phyloP scores from a whole-genome alignment of 1,139 yeast genomes.

The Saccharomyces hybrid region DNA sequence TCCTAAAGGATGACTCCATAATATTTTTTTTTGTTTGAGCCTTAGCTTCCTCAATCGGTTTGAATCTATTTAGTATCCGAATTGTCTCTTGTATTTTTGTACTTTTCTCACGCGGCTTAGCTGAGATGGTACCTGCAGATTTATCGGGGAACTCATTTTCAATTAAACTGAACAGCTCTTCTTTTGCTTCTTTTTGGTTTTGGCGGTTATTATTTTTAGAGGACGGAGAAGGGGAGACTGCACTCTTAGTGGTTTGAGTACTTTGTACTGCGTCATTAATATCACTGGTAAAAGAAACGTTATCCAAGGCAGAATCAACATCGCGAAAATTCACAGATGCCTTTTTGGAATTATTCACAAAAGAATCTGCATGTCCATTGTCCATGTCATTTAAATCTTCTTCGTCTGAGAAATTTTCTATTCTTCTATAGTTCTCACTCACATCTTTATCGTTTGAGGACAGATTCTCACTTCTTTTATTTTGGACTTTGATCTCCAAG shows the following conservation, averaged over 20 bases:
- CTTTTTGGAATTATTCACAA: not conserved
- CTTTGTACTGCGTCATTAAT: not conserved
- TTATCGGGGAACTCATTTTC: not conserved
- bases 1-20: not conserved
- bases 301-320: not conserved
- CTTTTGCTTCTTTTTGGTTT: not conserved
- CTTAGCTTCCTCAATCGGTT: not conserved
- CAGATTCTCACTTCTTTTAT: constrained; percentile 11
- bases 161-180: not conserved
- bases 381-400: constrained; percentile 7
- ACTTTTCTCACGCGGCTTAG: not conserved
- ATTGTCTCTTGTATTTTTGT: not conserved
- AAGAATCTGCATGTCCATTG: not conserved
- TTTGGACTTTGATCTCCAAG: constrained; percentile 17
- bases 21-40: not conserved
- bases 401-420: constrained; percentile 15
- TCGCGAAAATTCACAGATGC: not conserved
- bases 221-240: not conserved
- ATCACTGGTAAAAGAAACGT: not conserved
- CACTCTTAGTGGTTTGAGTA: not conserved
- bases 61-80: not conserved
- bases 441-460: constrained; percentile 4
- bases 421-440: constrained; percentile 10
- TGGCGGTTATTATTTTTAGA: not conserved
- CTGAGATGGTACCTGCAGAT: not conserved